Conservation (phyloP, 306 rosid genomes). For the Clitoria ternatea region DNA sequence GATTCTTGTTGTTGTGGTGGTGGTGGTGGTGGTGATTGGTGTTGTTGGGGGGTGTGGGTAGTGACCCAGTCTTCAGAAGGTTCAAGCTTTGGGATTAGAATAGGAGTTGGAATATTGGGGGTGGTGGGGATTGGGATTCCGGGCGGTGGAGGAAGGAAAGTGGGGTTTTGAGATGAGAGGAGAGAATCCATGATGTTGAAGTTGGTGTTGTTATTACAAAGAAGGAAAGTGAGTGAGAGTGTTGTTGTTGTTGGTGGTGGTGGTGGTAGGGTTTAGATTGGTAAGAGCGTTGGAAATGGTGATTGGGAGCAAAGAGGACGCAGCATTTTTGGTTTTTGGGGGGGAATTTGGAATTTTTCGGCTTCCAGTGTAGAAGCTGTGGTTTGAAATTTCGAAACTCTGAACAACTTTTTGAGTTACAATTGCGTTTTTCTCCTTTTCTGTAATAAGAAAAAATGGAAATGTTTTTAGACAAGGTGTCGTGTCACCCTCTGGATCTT, state of each 20-base stretch:
- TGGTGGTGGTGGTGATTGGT: no score
- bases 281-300: neutral
- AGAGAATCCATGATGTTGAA: slow-evolving; percentile 47
- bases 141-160: slow-evolving; percentile 32
- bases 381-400: no score
- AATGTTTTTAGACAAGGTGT: no score
- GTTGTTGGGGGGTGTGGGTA: slow-evolving; percentile 5
- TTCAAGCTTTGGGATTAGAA: slow-evolving; percentile 67
- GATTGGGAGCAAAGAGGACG: neutral
- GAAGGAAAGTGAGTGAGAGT: no score
- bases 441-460: no score
- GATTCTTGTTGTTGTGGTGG: neutral
- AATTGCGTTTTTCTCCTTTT: no score
- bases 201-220: no score
- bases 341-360: no score
- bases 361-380: no score
- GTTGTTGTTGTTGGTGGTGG: neutral
- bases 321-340: no score
- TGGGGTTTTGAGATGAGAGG: slow-evolving; percentile 50
- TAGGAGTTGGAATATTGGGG: slow-evolving; percentile 31
- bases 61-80: slow-evolving; percentile 49
- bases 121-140: slow-evolving; percentile 6
- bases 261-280: neutral
- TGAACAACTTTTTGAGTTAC: no score
- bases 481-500: no score